Base-by-base conservation (phyloP, 768 basidiomycete genomes). In the Guyanaporus albipodus region DNA sequence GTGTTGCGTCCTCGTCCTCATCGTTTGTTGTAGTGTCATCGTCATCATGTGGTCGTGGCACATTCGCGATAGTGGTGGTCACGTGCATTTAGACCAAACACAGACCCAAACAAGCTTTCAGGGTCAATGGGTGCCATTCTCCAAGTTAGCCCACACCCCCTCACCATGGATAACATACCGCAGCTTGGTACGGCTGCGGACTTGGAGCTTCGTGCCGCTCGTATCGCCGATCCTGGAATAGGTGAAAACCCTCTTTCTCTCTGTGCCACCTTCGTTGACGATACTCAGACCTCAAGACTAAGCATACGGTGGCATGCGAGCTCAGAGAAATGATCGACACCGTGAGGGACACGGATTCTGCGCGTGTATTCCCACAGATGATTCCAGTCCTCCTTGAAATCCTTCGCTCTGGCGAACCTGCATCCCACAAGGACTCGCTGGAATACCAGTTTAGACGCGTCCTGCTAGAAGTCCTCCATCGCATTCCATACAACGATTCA, bases 381-480 rank as follows among this genome's bases (percentile, higher is more conserved):
- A 80, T 90, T 42, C 84, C 85, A 14, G 78, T 85, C 21, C 68
- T 91, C 22, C 70, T 88, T 22, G 84, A 87, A 54, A 73, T 89
- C 15, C 71, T 92, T 37, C 82, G 80, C 43, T 78, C 79, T 31
- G 82, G 82, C 40, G 80, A 86, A 44, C 76, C 81, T 8, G 74
- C 83, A 3, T 80, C 79, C 45, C 76, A 79, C 48, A 87, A 80
- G 60, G 84, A 85, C 54, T 73, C 76, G 6, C 59, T 74, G 17
- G 87, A 89, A 66, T 86, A 87, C 68, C 80, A 83, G 55, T 91
- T 95, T 59, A 88, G 96, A 36, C 83, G 87, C 54, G 80, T 85
- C 31, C 76, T 96, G 14, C 76, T 98, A 48, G 90, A 96, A 61
- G 90, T 94, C 41, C 70, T 98, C 23, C 87, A 93, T 67, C 85